Base-by-base conservation (phyloP, 208 protist species). In the Trypanosoma vivax region DNA sequence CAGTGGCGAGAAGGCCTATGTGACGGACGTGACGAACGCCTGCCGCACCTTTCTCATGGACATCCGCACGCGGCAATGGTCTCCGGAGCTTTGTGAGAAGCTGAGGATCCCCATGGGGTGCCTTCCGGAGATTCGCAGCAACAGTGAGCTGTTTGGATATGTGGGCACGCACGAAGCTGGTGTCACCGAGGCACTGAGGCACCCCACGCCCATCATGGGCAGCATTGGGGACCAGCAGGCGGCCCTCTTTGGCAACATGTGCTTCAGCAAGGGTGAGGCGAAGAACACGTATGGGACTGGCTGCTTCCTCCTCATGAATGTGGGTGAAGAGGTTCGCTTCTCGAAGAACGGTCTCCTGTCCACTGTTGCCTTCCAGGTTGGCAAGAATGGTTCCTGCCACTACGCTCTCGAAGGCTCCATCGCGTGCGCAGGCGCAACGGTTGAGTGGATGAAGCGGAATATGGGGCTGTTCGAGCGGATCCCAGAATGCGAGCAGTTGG, bases 201-300 rank as follows among this genome's bases (percentile, higher is more conserved):
- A 45, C n/a, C 7, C 38, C n/a, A 67, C 49, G 49, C 81, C 53
- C 68, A 72, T 98, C 33, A 74, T 67, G 16, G 87, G 90, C 10
- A 83, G 83, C 54, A 76, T 99, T 49, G 98, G 98, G 14, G 98
- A 99, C 59, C 98, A 99, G 70, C 98, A 99, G 67, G 75, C 87
- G 5, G 96, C 97, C 0, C 61, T 97, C 5, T 79, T 99, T 43
- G 97, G 97, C 9, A 97, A 99, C 37, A 61, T 84, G 35, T 98
- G 95, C 65, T 94, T 98, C 41, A 18, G 59, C 4, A 25, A 58
- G 5, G 96, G 96, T 23, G 83, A 97, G n/a, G 78, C 84, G 0
- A 99, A 99, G 64, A 97, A 83, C 54, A 99, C 97, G 2, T 98
- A 97, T 71, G 98, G 98, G 11, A 99, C 98, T 1, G 98, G 98